A percentile compares a stretch with the other conserved stretches of the same genome.
Conservation (phyloP, 345 rosid species). For the Ceriops zippeliana region DNA sequence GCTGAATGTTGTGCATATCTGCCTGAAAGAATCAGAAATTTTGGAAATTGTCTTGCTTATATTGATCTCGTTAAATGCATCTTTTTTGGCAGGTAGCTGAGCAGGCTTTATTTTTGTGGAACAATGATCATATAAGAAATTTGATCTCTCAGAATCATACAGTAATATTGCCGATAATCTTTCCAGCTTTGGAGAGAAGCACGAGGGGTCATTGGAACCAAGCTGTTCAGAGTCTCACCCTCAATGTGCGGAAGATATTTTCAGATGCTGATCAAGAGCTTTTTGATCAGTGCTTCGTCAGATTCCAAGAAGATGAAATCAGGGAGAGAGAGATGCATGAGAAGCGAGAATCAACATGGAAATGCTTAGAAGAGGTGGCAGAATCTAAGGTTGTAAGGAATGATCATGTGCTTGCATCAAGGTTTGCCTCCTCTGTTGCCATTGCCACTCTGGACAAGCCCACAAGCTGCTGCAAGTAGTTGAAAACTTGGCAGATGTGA, state of each 20-base stretch:
- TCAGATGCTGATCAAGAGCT: conserved; percentile 49
- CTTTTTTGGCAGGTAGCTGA: conserved; percentile 51
- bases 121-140: conserved; percentile 53
- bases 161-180: conserved; percentile 51
- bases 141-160: conserved; percentile 45
- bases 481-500: conserved; percentile 27
- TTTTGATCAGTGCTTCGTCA: conserved; percentile 61
- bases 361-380: conserved; percentile 61
- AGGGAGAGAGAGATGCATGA: conserved; percentile 41
- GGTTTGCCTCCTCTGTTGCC: conserved; percentile 47
- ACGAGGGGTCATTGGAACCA: conserved; percentile 58
- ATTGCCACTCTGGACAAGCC: conserved; percentile 35
- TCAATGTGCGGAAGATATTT: conserved; percentile 50
- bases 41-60: neutral
- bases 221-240: conserved; percentile 49
- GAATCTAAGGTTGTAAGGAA: conserved; percentile 49
- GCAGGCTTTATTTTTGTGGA: conserved; percentile 62
- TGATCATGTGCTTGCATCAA: conserved; percentile 53
- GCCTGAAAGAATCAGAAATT: neutral
- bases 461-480: conserved; percentile 33
- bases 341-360: conserved; percentile 59
- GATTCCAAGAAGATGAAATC: conserved; percentile 52
- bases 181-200: conserved; percentile 56
- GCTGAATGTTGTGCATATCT: no score
- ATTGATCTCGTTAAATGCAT: neutral